These are phyloP conservation scores for Penicillium hesseltinei DNA, from an alignment of 2,329 filamentous ascomycete genomes.

Conservation along the genomic window DNA sequence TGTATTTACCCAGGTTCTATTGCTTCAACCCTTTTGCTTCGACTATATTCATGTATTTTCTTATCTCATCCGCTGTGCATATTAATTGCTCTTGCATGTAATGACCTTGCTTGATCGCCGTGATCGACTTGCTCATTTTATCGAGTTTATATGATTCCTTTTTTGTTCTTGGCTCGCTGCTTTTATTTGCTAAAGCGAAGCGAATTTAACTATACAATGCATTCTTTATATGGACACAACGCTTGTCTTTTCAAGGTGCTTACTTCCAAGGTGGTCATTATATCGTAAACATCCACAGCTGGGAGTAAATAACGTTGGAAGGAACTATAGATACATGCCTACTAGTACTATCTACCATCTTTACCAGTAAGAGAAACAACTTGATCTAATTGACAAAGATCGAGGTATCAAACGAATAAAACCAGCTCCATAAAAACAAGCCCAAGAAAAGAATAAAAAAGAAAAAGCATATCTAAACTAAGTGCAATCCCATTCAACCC, in stretches of 20 bases:
- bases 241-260: no score
- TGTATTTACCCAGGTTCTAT: background rate
- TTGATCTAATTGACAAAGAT: constrained; percentile 5
- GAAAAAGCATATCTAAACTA: constrained; percentile 6
- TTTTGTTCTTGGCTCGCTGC: background rate
- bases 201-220: constrained; percentile 13
- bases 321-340: background rate
- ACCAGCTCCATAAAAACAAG: background rate
- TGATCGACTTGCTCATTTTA: constrained; percentile 3
- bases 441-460: background rate
- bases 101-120: background rate
- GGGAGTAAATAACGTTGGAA: background rate
- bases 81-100: constrained; percentile 5
- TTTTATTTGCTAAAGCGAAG: constrained; percentile 9
- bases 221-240: background rate
- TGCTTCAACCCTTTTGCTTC: background rate
- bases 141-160: constrained; percentile 4
- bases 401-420: constrained; percentile 12
- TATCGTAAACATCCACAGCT: background rate
- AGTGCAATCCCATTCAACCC: constrained; percentile 8
- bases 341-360: background rate
- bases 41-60: constrained; percentile 8
- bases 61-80: constrained; percentile 2
- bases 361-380: background rate
- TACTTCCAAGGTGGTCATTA: background rate